Evolutionary conservation across 1,284 basidiomycete genomes (phyloP).

Genomic region (Trametes pubescens): DNA sequence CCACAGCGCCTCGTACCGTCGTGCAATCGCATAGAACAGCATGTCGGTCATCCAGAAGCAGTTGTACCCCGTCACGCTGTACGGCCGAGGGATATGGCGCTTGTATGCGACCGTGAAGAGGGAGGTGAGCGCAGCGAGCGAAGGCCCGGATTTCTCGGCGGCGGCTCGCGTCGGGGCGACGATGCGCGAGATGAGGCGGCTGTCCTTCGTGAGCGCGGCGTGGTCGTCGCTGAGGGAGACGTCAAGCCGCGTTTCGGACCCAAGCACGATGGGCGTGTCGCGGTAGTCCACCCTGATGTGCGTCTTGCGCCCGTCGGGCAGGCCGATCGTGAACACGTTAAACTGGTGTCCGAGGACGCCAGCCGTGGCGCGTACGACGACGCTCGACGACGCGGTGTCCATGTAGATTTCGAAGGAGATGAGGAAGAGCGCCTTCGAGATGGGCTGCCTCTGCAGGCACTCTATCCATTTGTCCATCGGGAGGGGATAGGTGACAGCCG

Average conservation of each 20-base stretch:
- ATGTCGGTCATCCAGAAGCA: conserved; percentile 21
- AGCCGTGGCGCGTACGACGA: conserved; percentile 3
- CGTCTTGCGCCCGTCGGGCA: conserved; percentile 5
- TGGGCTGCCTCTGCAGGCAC: neutral
- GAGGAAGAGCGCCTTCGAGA: neutral
- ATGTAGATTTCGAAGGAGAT: conserved; percentile 4
- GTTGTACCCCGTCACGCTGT: conserved; percentile 14
- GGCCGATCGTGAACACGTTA: conserved; percentile 10
- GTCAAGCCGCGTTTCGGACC: neutral
- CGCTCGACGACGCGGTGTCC: conserved; percentile 4
- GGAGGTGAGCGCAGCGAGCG: conserved; percentile 3
- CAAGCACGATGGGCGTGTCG: neutral
- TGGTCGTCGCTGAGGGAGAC: conserved; percentile 11
- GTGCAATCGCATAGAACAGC: conserved; percentile 18
- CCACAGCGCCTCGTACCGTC: conserved; percentile 1
- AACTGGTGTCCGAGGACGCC: conserved; percentile 17
- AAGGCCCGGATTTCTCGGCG: neutral
- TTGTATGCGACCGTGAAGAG: conserved; percentile 6
- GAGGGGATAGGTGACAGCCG: conserved; percentile 3
- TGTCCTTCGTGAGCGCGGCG: neutral
- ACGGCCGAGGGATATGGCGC: neutral
- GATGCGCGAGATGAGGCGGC: conserved; percentile 14
- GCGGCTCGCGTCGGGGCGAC: neutral
- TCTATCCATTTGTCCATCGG: neutral
- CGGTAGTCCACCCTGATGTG: conserved; percentile 17